Conservation (phyloP, 1,139 yeast species). For the Lodderomyces pseudojiufengensis region DNA sequence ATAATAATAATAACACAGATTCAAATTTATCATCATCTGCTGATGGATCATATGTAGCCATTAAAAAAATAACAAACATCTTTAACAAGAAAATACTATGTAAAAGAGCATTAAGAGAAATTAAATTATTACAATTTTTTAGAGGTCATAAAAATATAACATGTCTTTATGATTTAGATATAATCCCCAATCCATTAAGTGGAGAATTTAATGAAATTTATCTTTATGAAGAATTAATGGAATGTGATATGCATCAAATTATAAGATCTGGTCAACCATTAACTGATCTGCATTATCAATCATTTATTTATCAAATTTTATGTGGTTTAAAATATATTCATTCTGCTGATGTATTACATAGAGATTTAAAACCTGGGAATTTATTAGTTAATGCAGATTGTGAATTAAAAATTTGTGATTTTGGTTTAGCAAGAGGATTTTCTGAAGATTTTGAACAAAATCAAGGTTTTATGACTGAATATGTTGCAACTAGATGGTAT, state of each 20-base stretch:
- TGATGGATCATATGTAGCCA: conserved; percentile 63
- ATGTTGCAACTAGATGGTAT: conserved; percentile 98
- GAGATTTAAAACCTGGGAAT: conserved; percentile 94
- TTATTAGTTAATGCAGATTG: conserved; percentile 92
- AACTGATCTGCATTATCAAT: conserved; percentile 93
- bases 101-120: conserved; percentile 84
- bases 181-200: conserved; percentile 66
- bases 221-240: conserved; percentile 93
- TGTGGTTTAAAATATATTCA: conserved; percentile 88
- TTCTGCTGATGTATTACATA: conserved; percentile 90
- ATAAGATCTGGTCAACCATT: conserved; percentile 90
- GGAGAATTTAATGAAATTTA: conserved; percentile 87
- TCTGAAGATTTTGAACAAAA: conserved; percentile 80
- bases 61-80: conserved; percentile 89
- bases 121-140: conserved; percentile 83
- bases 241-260: conserved; percentile 97
- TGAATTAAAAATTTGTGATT: conserved; percentile 93
- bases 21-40: conserved; percentile 13
- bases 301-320: conserved; percentile 84
- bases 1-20: conserved; percentile 2
- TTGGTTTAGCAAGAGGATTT: conserved; percentile 95
- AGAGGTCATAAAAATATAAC: conserved; percentile 93
- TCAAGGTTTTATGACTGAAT: conserved; percentile 90
- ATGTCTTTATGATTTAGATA: conserved; percentile 88
- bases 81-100: conserved; percentile 85